These are phyloP conservation scores for Hirschfeldia incana DNA, from an alignment of 345 rosid species.

Conservation along the genomic window DNA sequence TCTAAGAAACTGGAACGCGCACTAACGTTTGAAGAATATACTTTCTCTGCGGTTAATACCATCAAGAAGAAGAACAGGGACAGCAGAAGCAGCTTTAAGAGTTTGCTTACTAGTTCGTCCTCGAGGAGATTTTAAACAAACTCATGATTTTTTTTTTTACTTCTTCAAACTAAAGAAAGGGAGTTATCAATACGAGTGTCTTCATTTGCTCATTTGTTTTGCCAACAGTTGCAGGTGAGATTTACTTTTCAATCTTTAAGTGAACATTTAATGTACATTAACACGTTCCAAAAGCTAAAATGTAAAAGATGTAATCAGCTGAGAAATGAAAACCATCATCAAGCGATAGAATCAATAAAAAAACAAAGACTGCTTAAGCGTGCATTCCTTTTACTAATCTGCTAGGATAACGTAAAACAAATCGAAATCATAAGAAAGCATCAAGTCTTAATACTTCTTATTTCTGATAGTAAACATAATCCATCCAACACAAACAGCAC, in stretches of 20 bases:
- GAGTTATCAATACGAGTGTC: neutral
- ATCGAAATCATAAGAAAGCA: neutral
- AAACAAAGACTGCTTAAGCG: too few species aligned
- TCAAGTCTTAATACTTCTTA: neutral
- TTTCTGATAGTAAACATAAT: neutral
- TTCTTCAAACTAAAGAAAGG: neutral
- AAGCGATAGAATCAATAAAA: too few species aligned
- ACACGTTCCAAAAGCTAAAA: neutral
- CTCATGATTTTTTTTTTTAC: neutral
- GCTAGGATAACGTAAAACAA: neutral
- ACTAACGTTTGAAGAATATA: conserved; percentile 43
- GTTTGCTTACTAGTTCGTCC: conserved; percentile 48
- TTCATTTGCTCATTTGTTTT: neutral
- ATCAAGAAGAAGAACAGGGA: conserved; percentile 36
- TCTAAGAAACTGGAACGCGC: conserved; percentile 61
- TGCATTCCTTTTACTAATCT: neutral
- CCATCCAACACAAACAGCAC: conserved; percentile 16
- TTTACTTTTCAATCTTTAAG: neutral
- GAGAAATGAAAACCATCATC: too few species aligned
- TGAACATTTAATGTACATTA: neutral
- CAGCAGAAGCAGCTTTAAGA: conserved; percentile 65
- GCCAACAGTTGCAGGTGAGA: neutral
- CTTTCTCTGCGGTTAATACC: conserved; percentile 22
- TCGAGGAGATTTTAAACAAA: conserved; percentile 53
- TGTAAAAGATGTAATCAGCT: neutral